phyloP scores from a whole-genome alignment of 1,284 basidiomycete species.

The Tilletia indica region DNA sequence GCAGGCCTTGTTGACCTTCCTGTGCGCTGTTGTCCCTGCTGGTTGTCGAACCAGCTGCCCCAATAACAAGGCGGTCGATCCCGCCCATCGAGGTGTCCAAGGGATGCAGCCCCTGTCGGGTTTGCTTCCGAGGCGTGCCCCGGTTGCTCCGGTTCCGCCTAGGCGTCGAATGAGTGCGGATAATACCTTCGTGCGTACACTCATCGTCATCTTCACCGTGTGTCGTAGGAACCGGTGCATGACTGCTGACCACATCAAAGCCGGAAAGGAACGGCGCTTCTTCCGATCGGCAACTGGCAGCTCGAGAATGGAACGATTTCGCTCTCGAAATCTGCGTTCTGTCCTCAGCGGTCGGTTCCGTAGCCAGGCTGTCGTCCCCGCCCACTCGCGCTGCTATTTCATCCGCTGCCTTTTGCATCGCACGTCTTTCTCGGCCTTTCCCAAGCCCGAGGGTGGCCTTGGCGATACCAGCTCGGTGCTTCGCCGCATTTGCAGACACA shows the following conservation, averaged over 20 bases:
- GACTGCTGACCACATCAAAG: slow-evolving; percentile 39
- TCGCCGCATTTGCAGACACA: slow-evolving; percentile 33
- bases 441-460: slow-evolving; percentile 34
- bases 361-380: too few species aligned
- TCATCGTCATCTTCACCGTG: slow-evolving; percentile 38
- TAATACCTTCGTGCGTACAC: slow-evolving; percentile 28
- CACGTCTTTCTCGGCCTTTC: neutral
- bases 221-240: slow-evolving; percentile 42
- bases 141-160: slow-evolving; percentile 31
- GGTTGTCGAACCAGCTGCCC: too few species aligned
- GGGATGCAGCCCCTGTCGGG: neutral
- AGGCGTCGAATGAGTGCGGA: slow-evolving; percentile 29
- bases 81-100: slow-evolving; percentile 6
- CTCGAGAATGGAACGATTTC: slow-evolving; percentile 14
- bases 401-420: neutral
- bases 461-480: slow-evolving; percentile 33
- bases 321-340: neutral
- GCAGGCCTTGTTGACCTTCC: too few species aligned
- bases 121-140: slow-evolving; percentile 20
- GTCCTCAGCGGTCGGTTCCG: neutral
- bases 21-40: too few species aligned
- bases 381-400: too few species aligned
- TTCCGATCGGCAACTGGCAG: slow-evolving; percentile 24
- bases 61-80: neutral
- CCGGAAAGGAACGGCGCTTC: slow-evolving; percentile 46